Conservation (phyloP, 2,329 filamentous ascomycete genomes). For the Arachnopeziza araneosa region DNA sequence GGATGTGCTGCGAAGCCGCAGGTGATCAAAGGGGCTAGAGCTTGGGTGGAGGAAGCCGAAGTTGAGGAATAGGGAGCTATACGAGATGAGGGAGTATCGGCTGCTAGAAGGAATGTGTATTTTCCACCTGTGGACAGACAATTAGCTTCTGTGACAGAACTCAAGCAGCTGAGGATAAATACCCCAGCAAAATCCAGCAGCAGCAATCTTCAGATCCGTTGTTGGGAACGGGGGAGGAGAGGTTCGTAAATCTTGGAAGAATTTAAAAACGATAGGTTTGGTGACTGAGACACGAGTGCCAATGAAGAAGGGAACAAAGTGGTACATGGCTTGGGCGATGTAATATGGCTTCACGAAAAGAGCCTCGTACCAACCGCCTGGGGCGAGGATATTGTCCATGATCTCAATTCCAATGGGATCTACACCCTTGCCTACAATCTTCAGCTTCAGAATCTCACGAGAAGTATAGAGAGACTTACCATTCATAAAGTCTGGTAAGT, state of each 20-base stretch:
- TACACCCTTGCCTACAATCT: constrained; percentile 14
- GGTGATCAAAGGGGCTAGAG: constrained; percentile 37
- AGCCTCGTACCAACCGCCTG: constrained; percentile 18
- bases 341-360: constrained; percentile 9
- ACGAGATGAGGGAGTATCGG: constrained; percentile 29
- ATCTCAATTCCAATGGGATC: constrained; percentile 6
- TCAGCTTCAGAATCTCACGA: background rate
- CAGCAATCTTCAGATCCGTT: constrained; percentile 40
- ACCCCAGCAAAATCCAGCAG: constrained; percentile 60
- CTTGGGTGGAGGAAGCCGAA: background rate
- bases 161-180: background rate
- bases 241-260: constrained; percentile 34
- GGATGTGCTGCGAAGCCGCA: constrained; percentile 50
- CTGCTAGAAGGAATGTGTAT: constrained; percentile 44
- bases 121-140: constrained; percentile 34
- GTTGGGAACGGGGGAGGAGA: constrained; percentile 23
- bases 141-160: background rate
- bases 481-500: constrained; percentile 47
- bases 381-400: constrained; percentile 18
- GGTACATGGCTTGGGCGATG: background rate
- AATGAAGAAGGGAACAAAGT: background rate
- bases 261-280: constrained; percentile 33
- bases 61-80: constrained; percentile 10
- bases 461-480: constrained; percentile 25
- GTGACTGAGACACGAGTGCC: background rate